phyloP scores from a whole-genome alignment of 345 rosid species.

The Psidium friedrichsthalianum region DNA sequence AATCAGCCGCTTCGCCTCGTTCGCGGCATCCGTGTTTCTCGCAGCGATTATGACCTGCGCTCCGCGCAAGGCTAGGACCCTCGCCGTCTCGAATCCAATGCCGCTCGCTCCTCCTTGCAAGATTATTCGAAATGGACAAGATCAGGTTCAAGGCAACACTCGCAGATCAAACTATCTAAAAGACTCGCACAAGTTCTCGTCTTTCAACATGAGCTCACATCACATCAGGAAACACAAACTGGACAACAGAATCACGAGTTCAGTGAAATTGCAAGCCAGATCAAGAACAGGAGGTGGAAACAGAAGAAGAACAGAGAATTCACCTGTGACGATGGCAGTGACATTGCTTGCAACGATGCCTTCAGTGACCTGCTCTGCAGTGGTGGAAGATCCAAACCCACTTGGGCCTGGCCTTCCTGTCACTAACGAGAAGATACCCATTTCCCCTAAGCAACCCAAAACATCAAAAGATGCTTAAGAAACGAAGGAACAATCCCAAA shows the following conservation, averaged over 20 bases:
- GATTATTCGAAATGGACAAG: background rate
- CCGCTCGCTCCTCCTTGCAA: conserved; percentile 82
- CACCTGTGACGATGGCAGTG: conserved; percentile 77
- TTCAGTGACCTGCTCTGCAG: conserved; percentile 66
- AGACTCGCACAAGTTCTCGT: background rate
- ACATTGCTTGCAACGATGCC: conserved; percentile 57
- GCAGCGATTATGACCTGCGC: conserved; percentile 76
- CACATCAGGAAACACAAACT: background rate
- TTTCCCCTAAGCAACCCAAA: background rate
- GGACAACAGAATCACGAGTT: background rate
- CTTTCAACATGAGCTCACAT: background rate
- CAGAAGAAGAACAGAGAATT: background rate
- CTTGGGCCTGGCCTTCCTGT: conserved; percentile 69
- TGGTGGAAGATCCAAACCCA: conserved; percentile 87
- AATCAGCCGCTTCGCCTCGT: conserved; percentile 43
- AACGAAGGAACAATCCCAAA: background rate
- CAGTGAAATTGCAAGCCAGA: background rate
- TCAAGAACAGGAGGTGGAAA: background rate
- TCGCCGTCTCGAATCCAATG: conserved; percentile 83
- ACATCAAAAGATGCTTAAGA: background rate
- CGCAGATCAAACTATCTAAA: background rate
- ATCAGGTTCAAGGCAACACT: background rate
- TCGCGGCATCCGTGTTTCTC: conserved; percentile 68
- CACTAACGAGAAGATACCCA: conserved; percentile 41
- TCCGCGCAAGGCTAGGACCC: conserved; percentile 55